A percentile compares a stretch with the other conserved stretches of the same genome.
phyloP scores from a whole-genome alignment of 129 eudicot species.

The Tagetes patula region DNA sequence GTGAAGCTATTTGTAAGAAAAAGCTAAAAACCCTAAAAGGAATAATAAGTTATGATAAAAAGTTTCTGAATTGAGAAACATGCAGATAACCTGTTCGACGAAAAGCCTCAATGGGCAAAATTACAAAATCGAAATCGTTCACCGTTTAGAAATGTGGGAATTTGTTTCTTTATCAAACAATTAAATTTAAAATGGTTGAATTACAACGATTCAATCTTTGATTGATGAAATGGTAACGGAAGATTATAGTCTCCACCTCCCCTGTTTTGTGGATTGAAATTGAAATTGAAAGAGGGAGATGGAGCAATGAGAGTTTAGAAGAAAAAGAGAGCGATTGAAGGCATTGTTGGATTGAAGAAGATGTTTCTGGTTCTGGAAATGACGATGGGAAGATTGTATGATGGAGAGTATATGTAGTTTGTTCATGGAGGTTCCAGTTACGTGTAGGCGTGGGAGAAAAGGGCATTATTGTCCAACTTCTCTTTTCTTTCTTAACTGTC shows the following conservation, averaged over 20 bases:
- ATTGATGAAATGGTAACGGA: neutral
- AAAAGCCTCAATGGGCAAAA: constrained; percentile 33
- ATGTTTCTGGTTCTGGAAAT: constrained; percentile 11
- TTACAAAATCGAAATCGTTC: neutral
- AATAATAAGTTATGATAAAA: constrained; percentile 7
- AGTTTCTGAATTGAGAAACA: constrained; percentile 3
- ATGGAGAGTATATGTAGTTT: constrained; percentile 32
- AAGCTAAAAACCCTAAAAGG: constrained; percentile 20
- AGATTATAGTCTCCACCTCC: constrained; percentile 22
- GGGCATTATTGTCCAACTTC: constrained; percentile 12
- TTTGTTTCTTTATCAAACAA: neutral
- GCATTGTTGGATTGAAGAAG: constrained; percentile 22
- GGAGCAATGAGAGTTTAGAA: constrained; percentile 22
- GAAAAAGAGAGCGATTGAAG: constrained; percentile 14
- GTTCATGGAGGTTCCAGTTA: constrained; percentile 33
- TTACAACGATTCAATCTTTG: neutral
- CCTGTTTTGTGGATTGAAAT: constrained; percentile 24
- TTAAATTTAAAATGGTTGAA: neutral
- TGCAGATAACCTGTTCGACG: constrained; percentile 31
- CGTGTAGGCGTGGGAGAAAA: constrained; percentile 1
- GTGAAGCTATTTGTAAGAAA: constrained; percentile 4
- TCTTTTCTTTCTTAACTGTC: constrained; percentile 9
- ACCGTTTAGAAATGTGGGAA: constrained; percentile 2
- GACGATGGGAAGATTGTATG: constrained; percentile 18
- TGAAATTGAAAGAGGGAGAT: constrained; percentile 8